phyloP scores from a whole-genome alignment of 2,329 filamentous ascomycete genomes.

The Colletotrichum higginsianum region DNA sequence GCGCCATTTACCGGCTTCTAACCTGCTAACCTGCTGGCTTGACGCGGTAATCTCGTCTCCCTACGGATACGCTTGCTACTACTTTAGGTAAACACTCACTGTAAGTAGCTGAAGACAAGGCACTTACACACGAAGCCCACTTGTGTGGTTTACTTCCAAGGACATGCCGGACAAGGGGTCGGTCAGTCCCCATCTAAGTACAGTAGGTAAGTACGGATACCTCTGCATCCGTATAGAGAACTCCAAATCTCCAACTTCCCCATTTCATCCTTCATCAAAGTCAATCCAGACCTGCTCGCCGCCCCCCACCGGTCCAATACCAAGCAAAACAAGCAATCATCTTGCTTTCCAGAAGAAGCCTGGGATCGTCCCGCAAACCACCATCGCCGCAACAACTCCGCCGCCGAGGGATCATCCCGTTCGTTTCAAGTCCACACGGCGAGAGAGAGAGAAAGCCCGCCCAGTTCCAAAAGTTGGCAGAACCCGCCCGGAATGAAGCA shows the following conservation, averaged over 20 bases:
- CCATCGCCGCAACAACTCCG: constrained; percentile 1
- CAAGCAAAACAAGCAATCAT: not conserved
- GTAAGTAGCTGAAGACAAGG: no score
- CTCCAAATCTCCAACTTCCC: constrained; percentile 6
- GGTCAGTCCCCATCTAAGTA: not conserved
- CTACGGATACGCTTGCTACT: no score
- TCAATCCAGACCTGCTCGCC: not conserved
- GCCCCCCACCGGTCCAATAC: not conserved
- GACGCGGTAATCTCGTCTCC: no score
- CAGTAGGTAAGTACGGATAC: no score
- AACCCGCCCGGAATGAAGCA: not conserved
- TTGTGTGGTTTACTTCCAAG: not conserved
- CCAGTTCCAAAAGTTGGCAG: constrained; percentile 3
- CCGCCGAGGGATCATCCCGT: constrained; percentile 24
- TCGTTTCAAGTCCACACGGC: not conserved
- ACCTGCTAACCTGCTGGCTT: no score
- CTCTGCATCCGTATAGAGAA: not conserved
- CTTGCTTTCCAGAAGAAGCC: constrained; percentile 20
- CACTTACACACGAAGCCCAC: not conserved
- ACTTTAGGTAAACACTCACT: no score
- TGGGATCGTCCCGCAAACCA: constrained; percentile 21
- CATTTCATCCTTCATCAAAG: not conserved
- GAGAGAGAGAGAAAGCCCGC: not conserved
- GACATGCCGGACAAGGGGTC: constrained; percentile 11
- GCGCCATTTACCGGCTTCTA: no score